Evolutionary conservation across 2,329 filamentous ascomycete genomes (phyloP).

Genomic region (Phialophora expanda): DNA sequence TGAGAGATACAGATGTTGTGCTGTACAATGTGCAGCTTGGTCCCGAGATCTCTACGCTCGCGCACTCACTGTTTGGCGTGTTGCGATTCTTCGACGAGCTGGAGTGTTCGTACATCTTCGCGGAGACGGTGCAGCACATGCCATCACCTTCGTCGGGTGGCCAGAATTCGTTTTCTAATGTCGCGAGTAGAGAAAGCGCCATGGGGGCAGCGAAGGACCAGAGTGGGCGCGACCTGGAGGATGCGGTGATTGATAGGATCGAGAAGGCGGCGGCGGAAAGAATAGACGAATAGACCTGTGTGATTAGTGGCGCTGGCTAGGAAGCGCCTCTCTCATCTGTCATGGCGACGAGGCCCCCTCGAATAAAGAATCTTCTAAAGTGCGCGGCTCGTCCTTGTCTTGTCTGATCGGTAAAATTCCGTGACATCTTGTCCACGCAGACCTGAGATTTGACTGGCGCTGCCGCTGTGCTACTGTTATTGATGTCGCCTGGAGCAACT

Average conservation of each 20-base stretch:
- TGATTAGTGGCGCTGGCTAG: not conserved
- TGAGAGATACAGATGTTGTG: constrained; percentile 39
- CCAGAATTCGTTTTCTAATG: constrained; percentile 35
- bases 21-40: constrained; percentile 77
- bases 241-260: constrained; percentile 83
- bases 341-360: no score
- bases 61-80: constrained; percentile 84
- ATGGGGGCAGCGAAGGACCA: not conserved
- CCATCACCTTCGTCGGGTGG: not conserved
- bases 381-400: no score
- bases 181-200: constrained; percentile 48
- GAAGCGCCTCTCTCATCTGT: not conserved
- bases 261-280: constrained; percentile 69
- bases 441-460: no score
- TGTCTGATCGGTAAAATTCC: not conserved
- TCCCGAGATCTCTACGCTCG: constrained; percentile 71
- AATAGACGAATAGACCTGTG: constrained; percentile 19
- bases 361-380: no score
- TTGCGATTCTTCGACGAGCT: constrained; percentile 81
- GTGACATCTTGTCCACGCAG: no score
- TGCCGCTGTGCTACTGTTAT: no score
- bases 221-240: constrained; percentile 61
- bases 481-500: no score
- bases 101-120: constrained; percentile 80
- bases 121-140: constrained; percentile 72